Evolutionary conservation across 306 rosid species (phyloP).

Genomic region (Vachellia collinsii): DNA sequence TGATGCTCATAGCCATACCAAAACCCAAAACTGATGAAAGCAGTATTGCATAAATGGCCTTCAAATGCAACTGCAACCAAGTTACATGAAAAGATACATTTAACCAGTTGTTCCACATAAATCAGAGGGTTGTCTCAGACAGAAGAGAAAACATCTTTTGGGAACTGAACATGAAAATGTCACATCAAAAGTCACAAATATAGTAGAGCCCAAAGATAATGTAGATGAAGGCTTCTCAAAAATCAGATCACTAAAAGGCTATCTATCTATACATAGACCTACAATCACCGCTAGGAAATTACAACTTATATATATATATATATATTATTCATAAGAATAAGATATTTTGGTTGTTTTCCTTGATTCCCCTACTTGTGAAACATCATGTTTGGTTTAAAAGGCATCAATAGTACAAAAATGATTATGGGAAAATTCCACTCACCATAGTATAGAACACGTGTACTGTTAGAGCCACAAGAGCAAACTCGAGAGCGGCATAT

Average conservation of each 20-base stretch:
- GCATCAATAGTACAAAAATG: conserved; percentile 14
- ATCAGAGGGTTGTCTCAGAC: conserved; percentile 1
- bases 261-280: not conserved
- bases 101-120: conserved; percentile 6
- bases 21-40: conserved; percentile 80
- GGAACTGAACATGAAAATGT: not conserved
- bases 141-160: not conserved
- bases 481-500: conserved; percentile 95
- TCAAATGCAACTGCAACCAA: conserved; percentile 74
- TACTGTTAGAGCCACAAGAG: conserved; percentile 77
- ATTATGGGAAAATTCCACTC: conserved; percentile 42
- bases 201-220: not conserved
- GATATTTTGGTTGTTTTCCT: not conserved
- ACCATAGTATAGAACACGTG: conserved; percentile 78
- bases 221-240: not conserved
- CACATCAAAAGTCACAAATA: not conserved
- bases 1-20: conserved; percentile 78
- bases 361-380: not conserved
- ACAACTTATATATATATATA: not conserved
- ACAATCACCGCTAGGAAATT: not conserved
- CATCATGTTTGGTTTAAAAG: conserved; percentile 12
- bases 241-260: not conserved
- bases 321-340: not conserved
- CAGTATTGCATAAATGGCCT: conserved; percentile 68
- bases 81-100: conserved; percentile 17